Evolutionary conservation across 345 rosid species (phyloP).

Genomic region (Iberis pinnata): DNA sequence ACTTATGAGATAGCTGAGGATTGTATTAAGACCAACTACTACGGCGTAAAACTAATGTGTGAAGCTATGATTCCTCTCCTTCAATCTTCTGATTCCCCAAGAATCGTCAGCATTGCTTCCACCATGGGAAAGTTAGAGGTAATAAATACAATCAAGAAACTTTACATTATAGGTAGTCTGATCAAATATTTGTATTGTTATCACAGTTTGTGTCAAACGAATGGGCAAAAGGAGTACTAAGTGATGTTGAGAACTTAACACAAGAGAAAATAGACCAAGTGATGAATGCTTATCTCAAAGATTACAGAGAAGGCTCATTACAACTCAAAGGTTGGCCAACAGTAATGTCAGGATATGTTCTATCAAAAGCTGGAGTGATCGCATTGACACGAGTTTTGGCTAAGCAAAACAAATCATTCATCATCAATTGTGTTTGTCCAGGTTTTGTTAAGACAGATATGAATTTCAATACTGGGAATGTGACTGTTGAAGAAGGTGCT

Average conservation of each 20-base stretch:
- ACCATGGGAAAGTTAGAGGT: constrained; percentile 37
- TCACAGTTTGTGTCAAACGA: constrained; percentile 31
- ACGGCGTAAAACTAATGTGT: constrained; percentile 42
- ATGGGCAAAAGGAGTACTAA: constrained; percentile 35
- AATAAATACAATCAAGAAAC: no score
- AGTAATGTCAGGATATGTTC: constrained; percentile 29
- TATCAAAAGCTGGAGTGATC: constrained; percentile 42
- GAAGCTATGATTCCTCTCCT: constrained; percentile 46
- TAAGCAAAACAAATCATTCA: constrained; percentile 28
- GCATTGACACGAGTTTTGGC: constrained; percentile 43
- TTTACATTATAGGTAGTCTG: no score
- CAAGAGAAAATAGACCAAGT: constrained; percentile 40
- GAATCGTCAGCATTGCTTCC: constrained; percentile 48
- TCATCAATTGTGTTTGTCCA: constrained; percentile 47
- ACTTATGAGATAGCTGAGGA: constrained; percentile 35
- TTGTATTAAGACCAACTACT: constrained; percentile 43
- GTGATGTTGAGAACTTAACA: constrained; percentile 39
- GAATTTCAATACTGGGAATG: constrained; percentile 30
- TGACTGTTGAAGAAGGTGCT: constrained; percentile 43
- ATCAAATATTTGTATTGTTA: no score
- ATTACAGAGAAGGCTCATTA: constrained; percentile 34
- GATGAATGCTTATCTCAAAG: constrained; percentile 33
- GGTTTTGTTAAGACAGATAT: constrained; percentile 45
- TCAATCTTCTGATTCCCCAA: constrained; percentile 39
- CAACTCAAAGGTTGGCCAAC: constrained; percentile 40